These are phyloP conservation scores for Prunus davidiana DNA, from an alignment of 306 rosid genomes.

Conservation along the genomic window DNA sequence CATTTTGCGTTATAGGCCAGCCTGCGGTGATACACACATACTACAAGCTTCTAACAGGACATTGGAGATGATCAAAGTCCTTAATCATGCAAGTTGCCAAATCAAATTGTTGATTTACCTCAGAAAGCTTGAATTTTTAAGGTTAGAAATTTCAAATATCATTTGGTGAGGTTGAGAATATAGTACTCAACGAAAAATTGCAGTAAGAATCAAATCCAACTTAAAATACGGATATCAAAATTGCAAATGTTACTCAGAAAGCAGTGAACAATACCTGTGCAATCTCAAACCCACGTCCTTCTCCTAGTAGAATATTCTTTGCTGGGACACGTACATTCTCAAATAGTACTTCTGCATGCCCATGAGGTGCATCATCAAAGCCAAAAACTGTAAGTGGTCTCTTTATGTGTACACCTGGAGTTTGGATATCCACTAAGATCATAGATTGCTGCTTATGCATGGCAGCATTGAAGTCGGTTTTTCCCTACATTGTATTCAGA, in stretches of 20 bases:
- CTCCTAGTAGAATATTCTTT: constrained; percentile 76
- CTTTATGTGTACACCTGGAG: constrained; percentile 78
- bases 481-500: constrained; percentile 61
- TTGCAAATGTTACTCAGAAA: constrained; percentile 1
- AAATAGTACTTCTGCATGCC: constrained; percentile 84
- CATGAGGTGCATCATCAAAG: constrained; percentile 98
- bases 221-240: not conserved
- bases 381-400: constrained; percentile 89
- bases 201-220: constrained; percentile 1
- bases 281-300: constrained; percentile 97
- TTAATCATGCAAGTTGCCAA: not conserved
- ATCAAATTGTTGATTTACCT: no score
- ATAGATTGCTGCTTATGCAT: constrained; percentile 91
- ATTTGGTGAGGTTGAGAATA: not conserved
- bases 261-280: constrained; percentile 66
- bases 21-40: not conserved
- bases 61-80: constrained; percentile 1
- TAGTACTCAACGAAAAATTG: not conserved
- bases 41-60: not conserved
- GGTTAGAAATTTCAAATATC: not conserved
- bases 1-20: not conserved
- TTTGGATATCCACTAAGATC: constrained; percentile 82
- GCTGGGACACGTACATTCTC: constrained; percentile 79
- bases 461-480: constrained; percentile 82
- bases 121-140: not conserved